Base-by-base conservation (phyloP, 768 basidiomycete genomes). In the Tulasnella sp. region DNA sequence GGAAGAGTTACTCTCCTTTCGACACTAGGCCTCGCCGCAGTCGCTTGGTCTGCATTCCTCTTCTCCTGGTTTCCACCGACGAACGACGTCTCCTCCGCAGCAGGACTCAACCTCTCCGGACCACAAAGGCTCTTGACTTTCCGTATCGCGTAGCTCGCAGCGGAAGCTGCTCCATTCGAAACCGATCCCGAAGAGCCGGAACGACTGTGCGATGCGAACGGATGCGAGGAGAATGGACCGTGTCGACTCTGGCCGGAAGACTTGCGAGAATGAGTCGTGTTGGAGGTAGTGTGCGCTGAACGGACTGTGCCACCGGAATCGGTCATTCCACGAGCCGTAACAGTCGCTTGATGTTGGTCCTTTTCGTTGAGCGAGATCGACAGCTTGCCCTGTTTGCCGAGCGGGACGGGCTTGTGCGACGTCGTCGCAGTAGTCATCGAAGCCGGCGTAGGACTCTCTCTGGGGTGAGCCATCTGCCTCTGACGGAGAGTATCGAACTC, bases 41-140 rank as follows among this genome's bases (percentile, higher is more conserved):
- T 7, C 11, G 48, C 42, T 42, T 8, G 48, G 18, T 50, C 48
- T 16, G 16, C 48, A 24, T 12, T 31, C 31, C 24, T 64, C 40
- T 74, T 28, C 73, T 74, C 40, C 44, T 40, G 14, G 73, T 18
- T 46, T 12, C 73, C 77, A 54, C 75, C 75, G 9, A 76, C 75
- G 20, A 78, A 58, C 37, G 77, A 31, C 28, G 31, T 40, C 24
- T 46, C 41, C 34, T 78, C 77, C 31, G 58, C 40, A 54, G 77
- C 77, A 22, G 77, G 77, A 24, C 77, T 78, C 54, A 78, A 44
- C 37, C 31, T 41, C 31, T 78, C 77, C 31, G 77, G 77, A n/a
- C 77, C 77, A 42, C 77, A 78, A n/a, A 78, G 42, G 54, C 77
- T 78, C 77, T 54, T 58, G 34, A 78, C 77, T 41, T 78, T 78